Evolutionary conservation across 257 asterid species (phyloP).

Genomic region (Lycium barbarum): DNA sequence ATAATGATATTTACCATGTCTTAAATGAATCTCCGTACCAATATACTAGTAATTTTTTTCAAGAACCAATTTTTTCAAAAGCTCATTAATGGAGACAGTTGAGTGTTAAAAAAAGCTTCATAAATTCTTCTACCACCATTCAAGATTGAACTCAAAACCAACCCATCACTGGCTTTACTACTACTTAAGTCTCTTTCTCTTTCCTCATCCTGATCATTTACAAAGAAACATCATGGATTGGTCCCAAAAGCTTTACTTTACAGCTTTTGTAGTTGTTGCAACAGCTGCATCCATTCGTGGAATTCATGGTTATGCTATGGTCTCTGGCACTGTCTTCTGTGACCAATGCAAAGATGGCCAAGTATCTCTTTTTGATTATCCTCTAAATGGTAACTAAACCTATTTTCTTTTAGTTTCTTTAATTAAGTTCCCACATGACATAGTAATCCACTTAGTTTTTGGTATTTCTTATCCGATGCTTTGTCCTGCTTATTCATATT

Average conservation of each 20-base stretch:
- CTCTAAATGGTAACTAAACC: slow-evolving; percentile 58
- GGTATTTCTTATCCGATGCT: slow-evolving; percentile 2
- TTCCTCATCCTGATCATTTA: neutral
- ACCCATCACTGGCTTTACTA: slow-evolving; percentile 7
- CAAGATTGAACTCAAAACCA: slow-evolving; percentile 12
- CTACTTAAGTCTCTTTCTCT: slow-evolving; percentile 24
- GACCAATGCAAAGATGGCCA: slow-evolving; percentile 97
- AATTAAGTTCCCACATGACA: neutral
- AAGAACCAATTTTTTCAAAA: slow-evolving; percentile 34
- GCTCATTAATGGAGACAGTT: slow-evolving; percentile 44
- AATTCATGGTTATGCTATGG: slow-evolving; percentile 58
- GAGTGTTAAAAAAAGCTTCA: slow-evolving; percentile 35
- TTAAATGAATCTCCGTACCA: slow-evolving; percentile 38
- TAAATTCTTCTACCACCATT: slow-evolving; percentile 29
- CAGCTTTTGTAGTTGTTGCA: slow-evolving; percentile 51
- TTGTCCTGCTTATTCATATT: neutral
- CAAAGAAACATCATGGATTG: slow-evolving; percentile 54
- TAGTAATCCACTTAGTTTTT: neutral
- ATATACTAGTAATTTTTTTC: slow-evolving; percentile 8
- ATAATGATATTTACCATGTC: slow-evolving; percentile 29
- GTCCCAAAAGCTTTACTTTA: slow-evolving; percentile 45
- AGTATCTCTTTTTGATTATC: slow-evolving; percentile 78
- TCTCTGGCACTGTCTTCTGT: slow-evolving; percentile 87
- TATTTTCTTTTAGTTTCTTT: neutral
- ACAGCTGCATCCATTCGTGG: slow-evolving; percentile 55